Evolutionary conservation across 164 flowering plant species (phyloP), one percentile per base, ranked within the genome.

Genomic region (Amborella trichopoda): DNA sequence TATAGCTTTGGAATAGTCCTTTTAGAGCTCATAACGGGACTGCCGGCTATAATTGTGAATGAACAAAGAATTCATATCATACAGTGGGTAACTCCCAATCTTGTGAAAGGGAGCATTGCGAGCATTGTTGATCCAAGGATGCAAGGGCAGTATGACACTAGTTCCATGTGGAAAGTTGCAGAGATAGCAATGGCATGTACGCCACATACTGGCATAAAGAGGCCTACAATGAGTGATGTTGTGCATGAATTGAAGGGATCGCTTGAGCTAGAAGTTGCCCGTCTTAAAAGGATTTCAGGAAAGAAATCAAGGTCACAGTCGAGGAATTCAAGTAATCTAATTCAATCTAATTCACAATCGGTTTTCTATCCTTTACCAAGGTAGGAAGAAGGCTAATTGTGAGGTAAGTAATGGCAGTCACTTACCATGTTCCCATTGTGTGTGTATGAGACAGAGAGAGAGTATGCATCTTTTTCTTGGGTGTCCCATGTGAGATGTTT

Each of bases 151-250:
- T 69, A 26, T 18, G 49, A 54, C 8, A 43, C 34, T 0, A 54
- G 52, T 28, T 61, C 66, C 1, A 61, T 30, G 2, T 50, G 64
- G 66, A 69, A 63, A 47, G 52, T 48, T n/a, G 46, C 62, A 5
- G 75, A 60, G 44, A 34, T 64, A 5, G 78, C 71, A 26, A 60
- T 65, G 65, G 42, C 53, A 3, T 73, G 75, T 40, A 62, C 63
- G 4, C 26, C 57, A 25, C 23, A 30, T 4, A 42, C 17, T 10
- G 33, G 64, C 6, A 26, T 34, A 1, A 16, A 32, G 9, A 59
- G 75, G 54, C 73, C 73, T 23, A 54, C 40, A 21, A 73, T 73
- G 66, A 60, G 43, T 6, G 73, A 68, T 20, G 67, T 66, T n/a
- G 26, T 49, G 67, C 63, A 53, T 6, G 53, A 63, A 21, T 13